Evolutionary conservation across 148 eudicot species (phyloP).

Genomic region (Cornus suecica): DNA sequence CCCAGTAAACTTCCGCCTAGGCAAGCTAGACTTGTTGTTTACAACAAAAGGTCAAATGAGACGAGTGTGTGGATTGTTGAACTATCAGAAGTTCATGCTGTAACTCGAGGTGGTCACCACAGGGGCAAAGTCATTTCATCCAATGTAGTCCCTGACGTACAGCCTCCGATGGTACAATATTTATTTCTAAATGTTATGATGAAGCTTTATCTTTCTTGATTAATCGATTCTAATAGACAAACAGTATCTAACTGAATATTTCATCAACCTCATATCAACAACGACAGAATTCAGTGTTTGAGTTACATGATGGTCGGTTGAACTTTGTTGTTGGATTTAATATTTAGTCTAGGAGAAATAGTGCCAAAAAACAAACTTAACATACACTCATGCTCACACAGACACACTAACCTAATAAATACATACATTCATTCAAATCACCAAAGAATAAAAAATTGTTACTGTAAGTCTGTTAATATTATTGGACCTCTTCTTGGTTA

Average conservation of each 20-base stretch:
- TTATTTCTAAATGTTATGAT: neutral
- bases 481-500: too few species aligned
- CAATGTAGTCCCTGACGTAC: slow-evolving; percentile 65
- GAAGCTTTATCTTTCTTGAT: neutral
- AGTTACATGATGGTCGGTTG: slow-evolving; percentile 2
- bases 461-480: too few species aligned
- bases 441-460: too few species aligned
- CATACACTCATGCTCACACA: too few species aligned
- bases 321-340: neutral
- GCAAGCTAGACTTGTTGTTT: slow-evolving; percentile 68
- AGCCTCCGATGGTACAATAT: slow-evolving; percentile 75
- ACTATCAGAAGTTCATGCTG: slow-evolving; percentile 73
- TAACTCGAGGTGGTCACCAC: slow-evolving; percentile 84
- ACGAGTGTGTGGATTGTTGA: slow-evolving; percentile 81
- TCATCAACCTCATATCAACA: too few species aligned
- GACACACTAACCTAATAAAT: too few species aligned
- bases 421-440: too few species aligned
- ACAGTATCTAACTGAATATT: neutral
- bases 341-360: too few species aligned
- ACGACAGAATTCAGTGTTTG: neutral
- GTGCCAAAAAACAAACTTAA: too few species aligned
- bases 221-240: neutral
- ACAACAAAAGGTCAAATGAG: slow-evolving; percentile 71
- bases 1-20: slow-evolving; percentile 84
- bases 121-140: slow-evolving; percentile 82